Percentiles rank a stretch among this genome's conserved stretches.
phyloP scores from a whole-genome alignment of 192 early-diverging fungal species.

The Gamsiella multidivaricata region DNA sequence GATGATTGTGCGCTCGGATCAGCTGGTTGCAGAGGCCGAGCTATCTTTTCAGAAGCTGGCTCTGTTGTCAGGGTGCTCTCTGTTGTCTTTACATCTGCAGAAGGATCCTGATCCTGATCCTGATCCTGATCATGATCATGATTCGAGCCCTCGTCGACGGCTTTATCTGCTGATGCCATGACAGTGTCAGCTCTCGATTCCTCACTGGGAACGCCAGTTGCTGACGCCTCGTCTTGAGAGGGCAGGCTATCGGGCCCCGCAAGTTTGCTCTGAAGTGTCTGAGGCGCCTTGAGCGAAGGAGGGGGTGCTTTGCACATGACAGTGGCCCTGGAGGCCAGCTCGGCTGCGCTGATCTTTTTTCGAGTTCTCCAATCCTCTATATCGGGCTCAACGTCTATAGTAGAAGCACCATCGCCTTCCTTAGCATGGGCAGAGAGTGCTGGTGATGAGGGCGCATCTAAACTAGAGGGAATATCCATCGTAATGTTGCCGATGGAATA shows the following conservation, averaged over 20 bases:
- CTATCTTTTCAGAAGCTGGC: too few relatives aligned
- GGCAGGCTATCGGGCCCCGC: slow-evolving; percentile 10
- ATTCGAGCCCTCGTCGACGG: too few relatives aligned
- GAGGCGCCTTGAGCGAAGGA: slow-evolving; percentile 40
- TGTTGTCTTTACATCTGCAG: too few relatives aligned
- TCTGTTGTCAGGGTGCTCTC: too few relatives aligned
- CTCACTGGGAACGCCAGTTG: background rate
- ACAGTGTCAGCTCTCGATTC: background rate
- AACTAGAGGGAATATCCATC: background rate
- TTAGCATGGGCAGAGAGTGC: background rate
- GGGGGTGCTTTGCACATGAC: slow-evolving; percentile 43
- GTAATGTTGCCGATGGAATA: background rate
- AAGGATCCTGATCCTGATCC: too few relatives aligned
- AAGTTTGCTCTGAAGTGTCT: slow-evolving; percentile 34
- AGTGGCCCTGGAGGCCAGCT: slow-evolving; percentile 40
- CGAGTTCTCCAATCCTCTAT: slow-evolving; percentile 47
- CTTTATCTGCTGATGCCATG: background rate
- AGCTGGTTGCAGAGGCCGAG: too few relatives aligned
- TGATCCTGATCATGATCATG: too few relatives aligned
- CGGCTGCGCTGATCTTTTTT: slow-evolving; percentile 45
- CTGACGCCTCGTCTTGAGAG: background rate
- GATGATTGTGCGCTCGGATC: too few relatives aligned
- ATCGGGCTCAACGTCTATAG: slow-evolving; percentile 21
- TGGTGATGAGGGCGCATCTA: slow-evolving; percentile 13
- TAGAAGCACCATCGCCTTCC: background rate